Evolutionary conservation across 169 alveolate species (phyloP).

Genomic region (Eimeria falciformis): DNA sequence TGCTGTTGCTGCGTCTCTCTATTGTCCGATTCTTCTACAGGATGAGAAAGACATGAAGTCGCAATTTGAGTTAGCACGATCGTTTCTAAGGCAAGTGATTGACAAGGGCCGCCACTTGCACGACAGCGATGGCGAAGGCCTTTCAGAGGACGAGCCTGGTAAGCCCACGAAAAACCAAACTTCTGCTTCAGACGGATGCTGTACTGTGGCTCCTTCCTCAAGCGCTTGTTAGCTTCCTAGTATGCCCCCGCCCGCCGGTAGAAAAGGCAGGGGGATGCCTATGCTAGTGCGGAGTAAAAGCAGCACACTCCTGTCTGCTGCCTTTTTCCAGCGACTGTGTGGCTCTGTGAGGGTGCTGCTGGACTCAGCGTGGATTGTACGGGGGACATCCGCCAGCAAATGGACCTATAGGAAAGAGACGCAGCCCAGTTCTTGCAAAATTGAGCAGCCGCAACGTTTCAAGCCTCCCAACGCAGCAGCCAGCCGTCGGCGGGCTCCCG

Average conservation of each 20-base stretch:
- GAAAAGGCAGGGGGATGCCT: too few relatives aligned
- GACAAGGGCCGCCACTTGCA: slow-evolving; percentile 79
- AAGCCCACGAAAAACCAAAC: not conserved
- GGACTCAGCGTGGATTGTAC: slow-evolving; percentile 47
- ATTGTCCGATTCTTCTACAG: not conserved
- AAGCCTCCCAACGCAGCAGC: slow-evolving; percentile 33
- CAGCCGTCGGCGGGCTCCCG: slow-evolving; percentile 34
- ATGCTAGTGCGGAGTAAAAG: too few relatives aligned
- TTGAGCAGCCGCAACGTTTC: slow-evolving; percentile 26
- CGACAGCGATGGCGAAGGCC: slow-evolving; percentile 81
- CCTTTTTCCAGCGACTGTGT: too few relatives aligned
- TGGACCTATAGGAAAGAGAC: slow-evolving; percentile 55
- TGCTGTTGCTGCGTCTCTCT: too few relatives aligned
- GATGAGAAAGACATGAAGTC: slow-evolving; percentile 67
- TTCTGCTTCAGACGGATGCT: not conserved
- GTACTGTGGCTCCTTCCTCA: not conserved
- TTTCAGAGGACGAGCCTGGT: slow-evolving; percentile 80
- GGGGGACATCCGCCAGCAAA: slow-evolving; percentile 6
- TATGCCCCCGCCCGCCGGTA: too few relatives aligned
- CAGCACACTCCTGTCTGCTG: too few relatives aligned
- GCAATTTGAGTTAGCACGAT: slow-evolving; percentile 69
- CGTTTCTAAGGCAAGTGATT: slow-evolving; percentile 76
- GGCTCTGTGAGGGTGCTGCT: too few relatives aligned
- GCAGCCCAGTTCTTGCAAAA: not conserved
- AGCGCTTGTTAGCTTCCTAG: too few relatives aligned